Evolutionary conservation across 2,329 filamentous ascomycete genomes (phyloP), one percentile per base, ranked within the genome.

Genomic region (Pseudocercospora fijiensis): DNA sequence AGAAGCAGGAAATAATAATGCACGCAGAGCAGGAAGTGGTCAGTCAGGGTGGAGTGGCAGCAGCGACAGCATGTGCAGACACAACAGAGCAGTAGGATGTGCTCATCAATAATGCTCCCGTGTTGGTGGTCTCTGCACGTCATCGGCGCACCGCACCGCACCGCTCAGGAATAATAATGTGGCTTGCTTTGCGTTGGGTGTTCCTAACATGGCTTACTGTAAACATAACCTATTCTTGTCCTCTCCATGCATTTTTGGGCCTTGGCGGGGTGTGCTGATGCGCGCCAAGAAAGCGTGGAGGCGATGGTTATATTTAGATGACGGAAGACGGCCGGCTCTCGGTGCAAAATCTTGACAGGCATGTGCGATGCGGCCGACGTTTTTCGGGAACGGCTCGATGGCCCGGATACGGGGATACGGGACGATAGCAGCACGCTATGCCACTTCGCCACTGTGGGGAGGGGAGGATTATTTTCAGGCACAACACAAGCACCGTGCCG

Each of bases 401-500:
- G 26, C 11, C 5, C 52, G 28, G 52, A 56, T 37, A 37, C 26
- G 52, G 37, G 20, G 45, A n/a, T 47, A 22, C 41, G 41, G n/a
- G 8, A 6, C 7, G 7, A 28, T 55, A 18, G 26, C 49, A 53
- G 24, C 24, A 56, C 7, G 27, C 53, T 41, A 28, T 28, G 28
- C 53, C 53, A 56, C 53, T 41, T 41, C 18, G 16, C n/a, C n/a
- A n/a, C n/a, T n/a, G n/a, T n/a, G n/a, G n/a, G n/a, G n/a, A n/a
- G n/a, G 4, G 18, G 26, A 10, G 16, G 4, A 56, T 56, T 56
- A 56, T 56, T 56, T 41, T 22, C 28, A 56, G 53, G 53, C 41
- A 33, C 53, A 56, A 41, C 53, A 33, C 28, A 41, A 56, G 27
- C 28, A 56, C 33, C 37, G 52, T 56, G 37, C 33, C 37, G 52